A percentile compares a stretch with the other conserved stretches of the same genome.
Evolutionary conservation across 2,329 filamentous ascomycete genomes (phyloP).

Genomic region (Fusarium napiforme): DNA sequence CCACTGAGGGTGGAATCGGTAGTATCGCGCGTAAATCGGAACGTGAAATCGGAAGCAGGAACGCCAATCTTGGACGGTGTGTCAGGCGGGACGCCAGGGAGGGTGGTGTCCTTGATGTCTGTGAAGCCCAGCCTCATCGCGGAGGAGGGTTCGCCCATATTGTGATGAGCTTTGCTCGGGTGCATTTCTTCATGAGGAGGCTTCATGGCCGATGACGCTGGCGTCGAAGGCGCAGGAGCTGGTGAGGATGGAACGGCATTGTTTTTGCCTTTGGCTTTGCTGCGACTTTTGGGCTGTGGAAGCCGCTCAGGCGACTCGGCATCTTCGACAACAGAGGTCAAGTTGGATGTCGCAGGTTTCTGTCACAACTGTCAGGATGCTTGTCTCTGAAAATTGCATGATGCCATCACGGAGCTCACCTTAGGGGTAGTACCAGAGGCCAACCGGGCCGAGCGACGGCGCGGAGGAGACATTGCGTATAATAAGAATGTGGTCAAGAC

Average conservation of each 20-base stretch:
- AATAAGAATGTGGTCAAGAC: slow-evolving; percentile 21
- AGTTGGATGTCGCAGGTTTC: slow-evolving; percentile 49
- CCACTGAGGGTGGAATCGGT: slow-evolving; percentile 67
- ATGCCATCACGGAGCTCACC: slow-evolving; percentile 46
- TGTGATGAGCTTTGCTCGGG: slow-evolving; percentile 82
- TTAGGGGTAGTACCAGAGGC: slow-evolving; percentile 51
- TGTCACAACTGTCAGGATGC: slow-evolving; percentile 33
- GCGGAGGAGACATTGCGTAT: slow-evolving; percentile 53
- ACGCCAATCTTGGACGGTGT: slow-evolving; percentile 72
- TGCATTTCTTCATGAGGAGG: slow-evolving; percentile 88
- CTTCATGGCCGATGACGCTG: slow-evolving; percentile 73
- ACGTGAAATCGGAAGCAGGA: slow-evolving; percentile 72
- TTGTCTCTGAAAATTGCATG: slow-evolving; percentile 9
- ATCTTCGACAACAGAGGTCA: slow-evolving; percentile 58
- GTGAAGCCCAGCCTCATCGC: slow-evolving; percentile 85
- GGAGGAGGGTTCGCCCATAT: slow-evolving; percentile 80
- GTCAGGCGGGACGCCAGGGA: slow-evolving; percentile 55
- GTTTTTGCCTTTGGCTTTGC: slow-evolving; percentile 24
- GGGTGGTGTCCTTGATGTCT: slow-evolving; percentile 68
- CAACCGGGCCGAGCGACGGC: slow-evolving; percentile 58
- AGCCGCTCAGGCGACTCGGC: slow-evolving; percentile 52
- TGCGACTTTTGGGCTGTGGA: slow-evolving; percentile 42
- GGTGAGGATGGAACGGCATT: slow-evolving; percentile 51
- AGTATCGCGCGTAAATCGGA: slow-evolving; percentile 70
- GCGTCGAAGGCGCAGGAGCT: slow-evolving; percentile 61